phyloP scores from a whole-genome alignment of 495 filamentous ascomycete genomes.

The Neurospora africana region DNA sequence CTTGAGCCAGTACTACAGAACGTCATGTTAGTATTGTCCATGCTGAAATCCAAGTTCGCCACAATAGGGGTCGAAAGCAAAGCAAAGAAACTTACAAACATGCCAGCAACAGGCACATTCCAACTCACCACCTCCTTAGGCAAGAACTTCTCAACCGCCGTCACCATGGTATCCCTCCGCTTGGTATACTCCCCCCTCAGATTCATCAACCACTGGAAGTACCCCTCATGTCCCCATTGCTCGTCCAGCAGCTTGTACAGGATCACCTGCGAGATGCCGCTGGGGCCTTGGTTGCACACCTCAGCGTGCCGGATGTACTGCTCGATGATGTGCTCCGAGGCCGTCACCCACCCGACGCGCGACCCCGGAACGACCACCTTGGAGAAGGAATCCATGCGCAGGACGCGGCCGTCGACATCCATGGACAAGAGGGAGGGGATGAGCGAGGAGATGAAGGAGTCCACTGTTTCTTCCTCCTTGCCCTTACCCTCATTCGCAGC shows the following conservation, averaged over 20 bases:
- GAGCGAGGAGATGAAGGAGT: constrained; percentile 40
- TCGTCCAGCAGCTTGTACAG: constrained; percentile 88
- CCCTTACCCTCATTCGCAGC: neutral
- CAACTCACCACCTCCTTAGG: constrained; percentile 73
- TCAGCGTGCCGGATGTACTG: constrained; percentile 69
- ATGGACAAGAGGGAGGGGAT: constrained; percentile 57
- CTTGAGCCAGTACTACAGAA: constrained; percentile 64
- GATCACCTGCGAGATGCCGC: constrained; percentile 70
- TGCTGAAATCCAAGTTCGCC: neutral
- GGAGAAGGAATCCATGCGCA: constrained; percentile 72
- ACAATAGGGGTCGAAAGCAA: neutral
- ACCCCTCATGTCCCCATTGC: constrained; percentile 89
- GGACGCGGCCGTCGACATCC: constrained; percentile 53
- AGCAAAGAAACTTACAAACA: constrained; percentile 64
- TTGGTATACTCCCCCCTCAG: constrained; percentile 74
- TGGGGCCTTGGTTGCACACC: constrained; percentile 69
- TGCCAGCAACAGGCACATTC: constrained; percentile 77
- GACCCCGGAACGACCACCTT: constrained; percentile 74
- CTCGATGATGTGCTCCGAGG: constrained; percentile 73
- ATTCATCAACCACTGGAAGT: constrained; percentile 79
- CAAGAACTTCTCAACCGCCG: constrained; percentile 71
- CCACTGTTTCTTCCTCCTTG: constrained; percentile 6
- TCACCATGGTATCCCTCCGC: constrained; percentile 65
- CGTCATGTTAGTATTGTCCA: neutral
- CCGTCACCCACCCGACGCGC: constrained; percentile 69